Percentiles rank a stretch among this genome's conserved stretches.
Evolutionary conservation across 306 rosid species (phyloP).

Genomic region (peach (Prunus persica)): DNA sequence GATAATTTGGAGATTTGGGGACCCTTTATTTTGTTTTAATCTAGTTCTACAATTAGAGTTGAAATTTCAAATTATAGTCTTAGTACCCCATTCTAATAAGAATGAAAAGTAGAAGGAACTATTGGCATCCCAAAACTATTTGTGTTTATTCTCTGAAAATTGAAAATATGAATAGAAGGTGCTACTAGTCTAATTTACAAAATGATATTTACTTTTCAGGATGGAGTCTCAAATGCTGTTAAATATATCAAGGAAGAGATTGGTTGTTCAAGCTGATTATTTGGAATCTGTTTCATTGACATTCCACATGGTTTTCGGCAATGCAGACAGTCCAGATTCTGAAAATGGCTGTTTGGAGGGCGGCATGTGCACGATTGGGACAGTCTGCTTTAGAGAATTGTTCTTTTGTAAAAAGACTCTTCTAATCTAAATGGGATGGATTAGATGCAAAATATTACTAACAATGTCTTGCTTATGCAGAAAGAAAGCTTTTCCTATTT

Average conservation of each 20-base stretch:
- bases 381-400: not conserved
- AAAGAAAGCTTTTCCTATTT: no score
- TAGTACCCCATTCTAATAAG: not conserved
- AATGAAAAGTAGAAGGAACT: not conserved
- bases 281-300: not conserved
- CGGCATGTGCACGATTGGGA: not conserved
- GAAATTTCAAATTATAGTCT: not conserved
- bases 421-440: no score
- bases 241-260: conserved; percentile 56
- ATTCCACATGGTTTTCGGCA: not conserved
- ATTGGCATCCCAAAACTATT: not conserved
- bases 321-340: not conserved
- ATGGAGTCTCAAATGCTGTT: conserved; percentile 68
- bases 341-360: not conserved
- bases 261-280: conserved; percentile 14
- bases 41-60: not conserved
- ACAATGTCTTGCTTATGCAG: no score
- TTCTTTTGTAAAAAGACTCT: no score
- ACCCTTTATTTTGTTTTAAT: not conserved
- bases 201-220: conserved; percentile 40
- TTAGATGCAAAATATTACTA: no score
- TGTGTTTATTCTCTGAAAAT: not conserved
- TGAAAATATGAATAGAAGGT: not conserved
- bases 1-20: not conserved
- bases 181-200: conserved; percentile 1